Base-by-base conservation (phyloP, 345 rosid species). In the Limnanthes douglasii region DNA sequence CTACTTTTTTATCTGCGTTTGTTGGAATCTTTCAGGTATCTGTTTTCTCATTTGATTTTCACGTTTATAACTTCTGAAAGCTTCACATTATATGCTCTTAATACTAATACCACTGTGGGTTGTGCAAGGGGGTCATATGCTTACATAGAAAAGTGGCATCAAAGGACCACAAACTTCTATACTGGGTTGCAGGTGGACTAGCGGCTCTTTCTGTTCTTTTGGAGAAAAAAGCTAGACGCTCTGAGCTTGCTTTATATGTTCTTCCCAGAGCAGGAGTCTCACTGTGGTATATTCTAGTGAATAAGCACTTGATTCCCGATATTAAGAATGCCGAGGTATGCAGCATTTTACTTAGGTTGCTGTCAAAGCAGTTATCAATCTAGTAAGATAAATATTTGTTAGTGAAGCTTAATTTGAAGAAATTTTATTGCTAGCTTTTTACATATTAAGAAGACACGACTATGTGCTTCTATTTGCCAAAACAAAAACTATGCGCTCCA, bases 241-340 rank as follows among this genome's bases (percentile, higher is more conserved):
- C 90, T 25, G 99, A 92, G 72, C 93, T 92, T 32, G 99, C 88
- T 55, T 48, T 92, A 33, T 92, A 92, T 48, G 96, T 92, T 55
- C 86, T 92, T 64, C 99, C 99, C 0, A 72, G 96, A 39, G 93
- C 99, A 18, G 96, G 81, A 56, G 99, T 85, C 51, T 92, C 99
- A 42, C 59, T 82, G 48, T 85, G 96, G 99, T 75, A 81, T 51
- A 85, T 92, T 46, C 70, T 85, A 55, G 65, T 75, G 13, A 78
- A 85, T 44, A 81, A 83, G 45, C 96, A 68, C 57, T 54, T 92
- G 41, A 73, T 85, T 67, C 99, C 99, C 2, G 46, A 73, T 51
- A 45, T 92, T 50, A 85, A 68, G 72, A 73, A 85, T 49, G 86
- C 93, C 3, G 96, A 85, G 99, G 99, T 92, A 73, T 32, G 17